Conservation (phyloP, 1,284 basidiomycete genomes). For the Jaminaea rosea region DNA sequence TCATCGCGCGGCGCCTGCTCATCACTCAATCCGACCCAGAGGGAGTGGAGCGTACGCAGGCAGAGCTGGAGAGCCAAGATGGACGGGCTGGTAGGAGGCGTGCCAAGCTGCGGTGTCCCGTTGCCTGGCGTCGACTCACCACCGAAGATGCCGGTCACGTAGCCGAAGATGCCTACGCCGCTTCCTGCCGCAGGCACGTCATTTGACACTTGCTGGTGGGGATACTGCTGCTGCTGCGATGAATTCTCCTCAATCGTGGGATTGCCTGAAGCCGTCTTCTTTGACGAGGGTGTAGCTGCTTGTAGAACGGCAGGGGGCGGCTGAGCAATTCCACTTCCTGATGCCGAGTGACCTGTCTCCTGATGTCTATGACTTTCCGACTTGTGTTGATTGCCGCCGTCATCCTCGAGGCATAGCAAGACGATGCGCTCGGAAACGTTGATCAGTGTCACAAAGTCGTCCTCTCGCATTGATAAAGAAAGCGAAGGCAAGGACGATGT, state of each 20-base stretch:
- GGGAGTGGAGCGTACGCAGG: conserved; percentile 22
- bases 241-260: too few species aligned
- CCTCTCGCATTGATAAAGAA: too few species aligned
- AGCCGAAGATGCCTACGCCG: conserved; percentile 19
- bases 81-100: not conserved
- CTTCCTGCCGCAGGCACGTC: not conserved
- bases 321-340: not conserved
- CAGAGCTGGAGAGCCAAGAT: conserved; percentile 10
- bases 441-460: conserved; percentile 28
- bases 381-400: not conserved
- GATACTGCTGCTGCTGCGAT: too few species aligned
- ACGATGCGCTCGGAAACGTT: conserved; percentile 23
- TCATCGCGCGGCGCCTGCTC: not conserved
- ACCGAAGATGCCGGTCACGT: conserved; percentile 30
- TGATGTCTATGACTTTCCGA: too few species aligned
- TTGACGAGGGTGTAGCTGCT: too few species aligned
- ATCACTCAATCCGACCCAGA: conserved; percentile 14
- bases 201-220: conserved; percentile 7
- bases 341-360: not conserved
- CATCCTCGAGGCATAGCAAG: conserved; percentile 12
- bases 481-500: too few species aligned
- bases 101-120: not conserved
- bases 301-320: not conserved
- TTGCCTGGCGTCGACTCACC: conserved; percentile 8
- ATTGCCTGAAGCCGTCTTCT: not conserved